These are phyloP conservation scores for Myxozyma lipomycoides DNA, from an alignment of 805 yeast species.

Conservation along the genomic window DNA sequence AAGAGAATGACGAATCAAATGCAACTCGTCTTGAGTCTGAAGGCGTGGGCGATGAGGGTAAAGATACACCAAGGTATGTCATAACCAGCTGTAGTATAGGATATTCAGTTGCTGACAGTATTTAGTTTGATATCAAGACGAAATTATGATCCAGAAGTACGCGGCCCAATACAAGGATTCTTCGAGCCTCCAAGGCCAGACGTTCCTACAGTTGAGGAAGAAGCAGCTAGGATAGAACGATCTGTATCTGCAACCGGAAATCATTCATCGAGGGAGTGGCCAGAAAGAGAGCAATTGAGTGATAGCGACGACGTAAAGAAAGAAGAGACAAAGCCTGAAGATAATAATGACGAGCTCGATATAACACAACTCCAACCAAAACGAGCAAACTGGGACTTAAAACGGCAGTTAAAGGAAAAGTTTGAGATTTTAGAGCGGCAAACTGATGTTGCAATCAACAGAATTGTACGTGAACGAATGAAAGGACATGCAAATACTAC, in stretches of 20 bases:
- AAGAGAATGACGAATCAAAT: slow-evolving; percentile 1
- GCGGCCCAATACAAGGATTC: slow-evolving; percentile 33
- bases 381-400: slow-evolving; percentile 39
- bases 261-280: slow-evolving; percentile 10
- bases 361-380: slow-evolving; percentile 32
- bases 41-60: neutral
- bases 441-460: slow-evolving; percentile 44
- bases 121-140: slow-evolving; percentile 22
- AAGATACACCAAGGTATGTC: neutral
- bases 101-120: neutral
- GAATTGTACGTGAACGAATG: slow-evolving; percentile 40
- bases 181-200: slow-evolving; percentile 29
- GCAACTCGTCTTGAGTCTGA: neutral
- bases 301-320: slow-evolving; percentile 36
- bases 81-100: neutral
- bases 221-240: slow-evolving; percentile 35
- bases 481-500: neutral
- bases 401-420: slow-evolving; percentile 40
- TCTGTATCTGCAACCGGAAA: slow-evolving; percentile 32
- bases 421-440: slow-evolving; percentile 40
- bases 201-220: slow-evolving; percentile 32
- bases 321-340: slow-evolving; percentile 32
- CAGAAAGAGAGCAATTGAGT: slow-evolving; percentile 9
- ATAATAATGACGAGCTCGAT: slow-evolving; percentile 25
- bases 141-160: slow-evolving; percentile 33